A percentile compares a stretch with the other conserved stretches of the same genome.
Conservation (phyloP, 1,284 basidiomycete genomes). For the Schizophyllum commune region DNA sequence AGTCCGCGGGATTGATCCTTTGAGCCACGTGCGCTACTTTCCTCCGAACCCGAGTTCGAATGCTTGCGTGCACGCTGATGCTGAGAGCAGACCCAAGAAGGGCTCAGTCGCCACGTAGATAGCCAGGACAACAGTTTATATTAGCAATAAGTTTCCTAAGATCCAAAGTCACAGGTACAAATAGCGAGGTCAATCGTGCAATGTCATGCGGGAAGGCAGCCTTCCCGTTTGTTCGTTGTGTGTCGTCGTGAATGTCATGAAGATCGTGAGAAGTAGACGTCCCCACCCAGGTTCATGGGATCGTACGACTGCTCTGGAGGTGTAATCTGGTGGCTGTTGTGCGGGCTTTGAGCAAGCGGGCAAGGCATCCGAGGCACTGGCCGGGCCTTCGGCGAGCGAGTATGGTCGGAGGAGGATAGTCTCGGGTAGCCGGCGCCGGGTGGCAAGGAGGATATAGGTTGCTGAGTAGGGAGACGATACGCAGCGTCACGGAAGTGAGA, state of each 20-base stretch:
- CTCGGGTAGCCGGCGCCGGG: background rate
- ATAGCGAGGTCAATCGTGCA: too few species aligned
- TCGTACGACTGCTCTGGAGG: background rate
- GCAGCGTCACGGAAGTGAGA: too few species aligned
- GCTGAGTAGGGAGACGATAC: background rate
- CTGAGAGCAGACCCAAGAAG: too few species aligned
- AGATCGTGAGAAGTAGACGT: background rate
- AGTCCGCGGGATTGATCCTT: background rate
- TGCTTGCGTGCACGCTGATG: too few species aligned
- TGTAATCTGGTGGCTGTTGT: background rate
- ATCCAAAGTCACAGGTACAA: too few species aligned
- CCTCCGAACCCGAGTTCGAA: too few species aligned
- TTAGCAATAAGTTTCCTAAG: too few species aligned
- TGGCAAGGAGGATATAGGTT: background rate
- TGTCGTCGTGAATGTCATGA: background rate
- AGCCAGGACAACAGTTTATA: too few species aligned
- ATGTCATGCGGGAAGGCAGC: too few species aligned
- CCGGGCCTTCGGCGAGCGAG: background rate
- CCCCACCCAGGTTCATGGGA: background rate
- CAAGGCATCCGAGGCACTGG: background rate
- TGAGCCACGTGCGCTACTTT: too few species aligned
- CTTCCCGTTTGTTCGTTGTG: too few species aligned
- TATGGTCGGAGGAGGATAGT: background rate
- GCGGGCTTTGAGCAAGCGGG: background rate
- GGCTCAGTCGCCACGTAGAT: too few species aligned